These are phyloP conservation scores for Hsuehochloa calcarea DNA, from an alignment of 176 grass and related monocot genomes.

Conservation along the genomic window DNA sequence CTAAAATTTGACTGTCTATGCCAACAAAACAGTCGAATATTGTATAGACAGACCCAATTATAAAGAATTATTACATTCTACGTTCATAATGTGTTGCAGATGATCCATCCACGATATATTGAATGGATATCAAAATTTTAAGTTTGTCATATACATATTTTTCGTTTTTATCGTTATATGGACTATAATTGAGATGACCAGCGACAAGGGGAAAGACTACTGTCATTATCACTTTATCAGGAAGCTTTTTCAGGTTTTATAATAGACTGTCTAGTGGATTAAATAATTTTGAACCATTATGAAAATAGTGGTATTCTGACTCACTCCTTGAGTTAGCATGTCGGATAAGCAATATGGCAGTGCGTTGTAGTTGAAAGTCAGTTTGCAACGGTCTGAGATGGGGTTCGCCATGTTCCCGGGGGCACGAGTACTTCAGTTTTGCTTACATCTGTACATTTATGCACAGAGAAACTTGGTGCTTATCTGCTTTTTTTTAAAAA, in stretches of 20 bases:
- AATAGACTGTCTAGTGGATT: background rate
- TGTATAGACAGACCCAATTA: too few species aligned
- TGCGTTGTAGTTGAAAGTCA: background rate
- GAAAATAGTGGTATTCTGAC: background rate
- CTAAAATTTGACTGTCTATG: too few species aligned
- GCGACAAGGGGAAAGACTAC: background rate
- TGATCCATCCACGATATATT: background rate
- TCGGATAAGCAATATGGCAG: background rate
- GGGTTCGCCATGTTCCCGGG: background rate
- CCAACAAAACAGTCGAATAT: too few species aligned
- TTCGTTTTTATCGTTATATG: background rate
- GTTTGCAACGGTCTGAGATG: background rate
- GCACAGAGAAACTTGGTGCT: background rate
- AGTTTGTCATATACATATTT: background rate
- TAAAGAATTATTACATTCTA: too few species aligned
- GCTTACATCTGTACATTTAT: background rate
- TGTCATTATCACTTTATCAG: constrained; percentile 5
- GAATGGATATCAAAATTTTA: background rate
- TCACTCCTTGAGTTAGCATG: background rate
- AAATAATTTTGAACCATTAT: background rate
- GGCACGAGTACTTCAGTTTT: background rate
- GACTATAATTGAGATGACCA: background rate
- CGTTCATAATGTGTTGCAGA: background rate
- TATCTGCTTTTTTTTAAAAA: background rate
- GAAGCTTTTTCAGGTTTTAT: background rate